These are phyloP conservation scores for Clavispora asparagi DNA, from an alignment of 805 yeast genomes.

Conservation along the genomic window DNA sequence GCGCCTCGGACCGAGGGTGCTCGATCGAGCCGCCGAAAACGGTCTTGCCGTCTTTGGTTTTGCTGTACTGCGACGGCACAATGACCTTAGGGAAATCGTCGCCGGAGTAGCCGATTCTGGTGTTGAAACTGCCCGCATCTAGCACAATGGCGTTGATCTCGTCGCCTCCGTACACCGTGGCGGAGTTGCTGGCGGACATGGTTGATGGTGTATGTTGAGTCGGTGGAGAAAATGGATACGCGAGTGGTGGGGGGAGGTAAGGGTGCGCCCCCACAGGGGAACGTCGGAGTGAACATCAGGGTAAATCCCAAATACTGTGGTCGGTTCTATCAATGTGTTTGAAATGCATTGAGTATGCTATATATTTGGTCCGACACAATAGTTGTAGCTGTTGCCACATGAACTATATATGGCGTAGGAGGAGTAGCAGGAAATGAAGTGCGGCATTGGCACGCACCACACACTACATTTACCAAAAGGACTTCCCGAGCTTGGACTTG, in stretches of 20 bases:
- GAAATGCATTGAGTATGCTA: too few species aligned
- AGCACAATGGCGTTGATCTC: constrained; percentile 88
- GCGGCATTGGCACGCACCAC: too few species aligned
- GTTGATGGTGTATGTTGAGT: not conserved
- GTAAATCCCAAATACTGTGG: too few species aligned
- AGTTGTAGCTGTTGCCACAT: too few species aligned
- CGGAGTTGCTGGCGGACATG: constrained; percentile 12
- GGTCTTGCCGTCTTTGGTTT: constrained; percentile 15
- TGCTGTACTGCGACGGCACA: constrained; percentile 63
- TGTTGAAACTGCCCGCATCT: constrained; percentile 83
- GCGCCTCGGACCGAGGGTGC: constrained; percentile 47
- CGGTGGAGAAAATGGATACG: not conserved
- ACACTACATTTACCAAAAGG: too few species aligned
- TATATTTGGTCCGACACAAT: too few species aligned
- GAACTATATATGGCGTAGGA: too few species aligned
- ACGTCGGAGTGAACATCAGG: too few species aligned
- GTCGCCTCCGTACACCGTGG: constrained; percentile 44
- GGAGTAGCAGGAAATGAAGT: too few species aligned
- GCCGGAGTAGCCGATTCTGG: constrained; percentile 89
- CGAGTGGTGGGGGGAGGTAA: not conserved
- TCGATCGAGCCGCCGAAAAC: constrained; percentile 40
- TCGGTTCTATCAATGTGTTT: too few species aligned
- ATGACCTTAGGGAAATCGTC: constrained; percentile 79
- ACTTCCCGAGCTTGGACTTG: too few species aligned
- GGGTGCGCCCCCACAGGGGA: not conserved